Conservation (phyloP, 2,329 filamentous ascomycete genomes). For the Fusarium foetens region DNA sequence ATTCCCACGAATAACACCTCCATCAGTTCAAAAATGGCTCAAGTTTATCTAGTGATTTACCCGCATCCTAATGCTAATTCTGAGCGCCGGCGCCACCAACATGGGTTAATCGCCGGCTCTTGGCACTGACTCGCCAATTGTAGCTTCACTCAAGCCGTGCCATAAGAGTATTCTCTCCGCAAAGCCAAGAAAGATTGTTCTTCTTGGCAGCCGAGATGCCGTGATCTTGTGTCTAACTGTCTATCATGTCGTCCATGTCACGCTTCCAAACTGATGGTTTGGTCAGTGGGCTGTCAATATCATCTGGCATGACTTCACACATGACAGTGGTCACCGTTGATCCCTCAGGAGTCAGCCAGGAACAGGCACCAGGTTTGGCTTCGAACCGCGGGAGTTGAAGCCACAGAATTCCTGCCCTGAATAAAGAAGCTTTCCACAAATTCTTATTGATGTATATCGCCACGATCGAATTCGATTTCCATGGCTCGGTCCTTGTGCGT, state of each 20-base stretch:
- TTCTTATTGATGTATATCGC: constrained; percentile 1
- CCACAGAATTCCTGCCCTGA: constrained; percentile 31
- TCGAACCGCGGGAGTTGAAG: constrained; percentile 20
- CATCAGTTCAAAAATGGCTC: constrained; percentile 18
- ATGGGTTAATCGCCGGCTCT: constrained; percentile 21
- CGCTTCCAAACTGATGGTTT: neutral
- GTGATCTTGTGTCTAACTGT: constrained; percentile 16
- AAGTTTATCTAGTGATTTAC: constrained; percentile 19
- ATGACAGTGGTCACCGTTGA: neutral
- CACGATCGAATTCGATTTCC: neutral
- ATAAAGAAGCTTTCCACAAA: neutral
- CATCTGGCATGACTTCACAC: constrained; percentile 2
- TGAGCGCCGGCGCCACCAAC: constrained; percentile 11
- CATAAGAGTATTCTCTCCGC: neutral
- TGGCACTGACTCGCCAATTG: constrained; percentile 23
- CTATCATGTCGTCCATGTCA: no score
- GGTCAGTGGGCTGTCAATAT: neutral
- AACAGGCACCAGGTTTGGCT: constrained; percentile 23
- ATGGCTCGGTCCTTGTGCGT: constrained; percentile 9
- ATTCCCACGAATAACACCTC: constrained; percentile 25
- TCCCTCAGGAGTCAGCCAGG: constrained; percentile 14
- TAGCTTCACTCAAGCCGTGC: neutral
- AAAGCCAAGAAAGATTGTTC: constrained; percentile 10
- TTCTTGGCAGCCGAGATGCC: constrained; percentile 35
- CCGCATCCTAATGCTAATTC: constrained; percentile 9